Evolutionary conservation across 208 protist species (phyloP), one percentile per base, ranked within the genome.

Genomic region (Angomonas desouzai): DNA sequence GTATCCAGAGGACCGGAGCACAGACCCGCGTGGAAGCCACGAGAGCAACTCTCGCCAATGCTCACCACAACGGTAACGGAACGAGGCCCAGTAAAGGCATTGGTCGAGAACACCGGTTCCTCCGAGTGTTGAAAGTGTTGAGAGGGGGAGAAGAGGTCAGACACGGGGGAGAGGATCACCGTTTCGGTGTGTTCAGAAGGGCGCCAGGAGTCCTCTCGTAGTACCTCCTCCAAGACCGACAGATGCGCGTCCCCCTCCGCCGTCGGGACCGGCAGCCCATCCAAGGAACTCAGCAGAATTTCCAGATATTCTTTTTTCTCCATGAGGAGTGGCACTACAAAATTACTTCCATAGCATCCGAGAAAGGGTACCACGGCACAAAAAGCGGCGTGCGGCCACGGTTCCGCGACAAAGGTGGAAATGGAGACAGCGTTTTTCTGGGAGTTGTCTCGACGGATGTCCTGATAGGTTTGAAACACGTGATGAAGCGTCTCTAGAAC

Each of bases 371-470:
- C 78, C 23, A 92, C 55, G 27, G 85, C 47, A 13, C 79, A 68
- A 38, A 81, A 81, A 16, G 72, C 51, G 30, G 75, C 80, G 74
- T 87, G 87, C 64, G 79, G 72, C 74, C 80, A 84, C 27, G 77
- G 25, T 57, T 87, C 72, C 6, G 76, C 61, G 33, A 92, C 34
- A 66, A 87, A 92, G 55, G 70, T 89, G 77, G 63, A 43, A 60
- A 60, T 38, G 72, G 55, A 74, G 57, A 72, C 51, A 11, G 70
- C 68, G 70, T 30, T n/a, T 40, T 40, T 13, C 13, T 13, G 36
- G 36, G 6, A 40, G 36, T 40, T 13, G 36, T 40, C 36, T 6
- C 36, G 36, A 13, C 13, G 13, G 13, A 13, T 13, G 36, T 40
- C 36, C 13, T 40, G 36, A 13, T 40, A 13, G 13, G 36, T 40